phyloP scores from a whole-genome alignment of 2,329 filamentous ascomycete species.

The Calonectria multiphialidica region DNA sequence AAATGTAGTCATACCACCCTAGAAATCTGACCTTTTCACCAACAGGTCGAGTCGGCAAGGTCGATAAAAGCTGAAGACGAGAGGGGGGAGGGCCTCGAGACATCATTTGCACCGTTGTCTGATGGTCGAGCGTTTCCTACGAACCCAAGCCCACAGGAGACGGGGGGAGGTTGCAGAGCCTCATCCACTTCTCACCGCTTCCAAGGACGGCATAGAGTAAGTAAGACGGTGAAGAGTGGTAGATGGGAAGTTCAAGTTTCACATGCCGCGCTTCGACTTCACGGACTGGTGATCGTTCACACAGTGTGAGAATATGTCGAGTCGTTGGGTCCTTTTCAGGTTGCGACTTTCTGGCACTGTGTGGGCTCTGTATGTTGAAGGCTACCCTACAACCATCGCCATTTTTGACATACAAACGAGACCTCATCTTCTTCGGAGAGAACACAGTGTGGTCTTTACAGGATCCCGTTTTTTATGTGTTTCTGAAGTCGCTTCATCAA shows the following conservation, averaged over 20 bases:
- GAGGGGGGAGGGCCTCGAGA: constrained; percentile 73
- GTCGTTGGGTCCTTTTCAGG: no score
- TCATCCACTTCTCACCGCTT: not conserved
- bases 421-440: not conserved
- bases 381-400: not conserved
- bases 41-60: constrained; percentile 62
- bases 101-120: constrained; percentile 51
- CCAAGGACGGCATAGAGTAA: not conserved
- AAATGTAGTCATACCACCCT: constrained; percentile 77
- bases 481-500: no score
- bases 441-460: no score
- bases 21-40: constrained; percentile 91
- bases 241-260: constrained; percentile 8
- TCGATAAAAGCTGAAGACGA: constrained; percentile 73
- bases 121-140: not conserved
- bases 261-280: not conserved
- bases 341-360: not conserved
- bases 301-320: not conserved
- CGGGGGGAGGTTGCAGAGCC: not conserved
- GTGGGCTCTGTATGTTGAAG: not conserved
- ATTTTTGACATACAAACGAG: not conserved
- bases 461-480: not conserved
- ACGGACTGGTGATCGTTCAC: not conserved
- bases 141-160: constrained; percentile 23
- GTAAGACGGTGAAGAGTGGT: not conserved